Conservation (phyloP, 768 basidiomycete species). For the Tylopilus balloui region DNA sequence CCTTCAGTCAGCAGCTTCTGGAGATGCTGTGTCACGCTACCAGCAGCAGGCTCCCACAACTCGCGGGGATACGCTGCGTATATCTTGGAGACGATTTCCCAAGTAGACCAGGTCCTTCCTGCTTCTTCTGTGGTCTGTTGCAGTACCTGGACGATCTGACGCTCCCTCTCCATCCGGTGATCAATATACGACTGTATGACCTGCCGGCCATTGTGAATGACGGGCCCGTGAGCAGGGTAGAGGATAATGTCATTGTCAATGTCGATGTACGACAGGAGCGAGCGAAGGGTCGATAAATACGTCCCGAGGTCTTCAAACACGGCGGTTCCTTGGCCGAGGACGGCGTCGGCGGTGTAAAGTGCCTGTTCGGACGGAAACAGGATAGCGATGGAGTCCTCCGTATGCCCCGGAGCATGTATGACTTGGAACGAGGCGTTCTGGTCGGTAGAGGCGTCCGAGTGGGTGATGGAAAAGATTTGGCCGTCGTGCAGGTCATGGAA, state of each 20-base stretch:
- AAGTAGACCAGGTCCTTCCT: slow-evolving; percentile 49
- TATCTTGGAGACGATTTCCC: slow-evolving; percentile 58
- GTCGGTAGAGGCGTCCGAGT: not conserved
- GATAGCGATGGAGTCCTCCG: slow-evolving; percentile 77
- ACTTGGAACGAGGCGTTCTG: slow-evolving; percentile 44
- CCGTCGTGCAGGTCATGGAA: slow-evolving; percentile 59
- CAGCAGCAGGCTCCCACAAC: slow-evolving; percentile 70
- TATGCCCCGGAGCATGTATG: slow-evolving; percentile 88
- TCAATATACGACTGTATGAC: slow-evolving; percentile 68
- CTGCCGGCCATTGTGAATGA: slow-evolving; percentile 56
- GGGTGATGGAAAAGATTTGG: slow-evolving; percentile 44
- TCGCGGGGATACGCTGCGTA: slow-evolving; percentile 71
- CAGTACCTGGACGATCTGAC: slow-evolving; percentile 61
- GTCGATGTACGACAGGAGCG: slow-evolving; percentile 44
- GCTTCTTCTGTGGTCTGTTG: slow-evolving; percentile 27
- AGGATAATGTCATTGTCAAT: slow-evolving; percentile 42
- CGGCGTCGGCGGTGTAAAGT: slow-evolving; percentile 87
- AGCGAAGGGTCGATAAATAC: slow-evolving; percentile 63
- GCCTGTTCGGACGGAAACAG: slow-evolving; percentile 63
- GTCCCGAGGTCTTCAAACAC: slow-evolving; percentile 79
- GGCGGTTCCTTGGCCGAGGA: slow-evolving; percentile 86
- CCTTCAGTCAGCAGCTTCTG: slow-evolving; percentile 67
- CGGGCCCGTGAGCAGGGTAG: slow-evolving; percentile 90
- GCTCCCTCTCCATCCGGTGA: slow-evolving; percentile 79
- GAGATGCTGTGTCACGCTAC: slow-evolving; percentile 65